Evolutionary conservation across 2,329 filamentous ascomycete species (phyloP).

Genomic region (Trichophyton benhamiae): DNA sequence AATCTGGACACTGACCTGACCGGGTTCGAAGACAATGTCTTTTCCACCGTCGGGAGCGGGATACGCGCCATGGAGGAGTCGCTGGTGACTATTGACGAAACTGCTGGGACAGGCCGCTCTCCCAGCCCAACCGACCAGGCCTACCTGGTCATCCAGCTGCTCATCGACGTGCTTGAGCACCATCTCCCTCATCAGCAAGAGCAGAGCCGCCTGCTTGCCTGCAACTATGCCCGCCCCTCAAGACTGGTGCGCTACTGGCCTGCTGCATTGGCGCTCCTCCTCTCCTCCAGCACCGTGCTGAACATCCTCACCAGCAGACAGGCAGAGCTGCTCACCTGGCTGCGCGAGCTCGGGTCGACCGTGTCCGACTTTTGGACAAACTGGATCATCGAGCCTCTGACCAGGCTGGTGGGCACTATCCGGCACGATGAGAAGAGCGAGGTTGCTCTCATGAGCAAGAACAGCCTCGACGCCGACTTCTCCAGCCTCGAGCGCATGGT

Average conservation of each 20-base stretch:
- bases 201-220: slow-evolving; percentile 45
- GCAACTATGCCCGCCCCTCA: slow-evolving; percentile 62
- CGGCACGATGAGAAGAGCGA: slow-evolving; percentile 85
- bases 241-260: slow-evolving; percentile 77
- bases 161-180: slow-evolving; percentile 49
- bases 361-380: slow-evolving; percentile 86
- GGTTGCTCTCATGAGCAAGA: slow-evolving; percentile 91
- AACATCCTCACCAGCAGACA: slow-evolving; percentile 61
- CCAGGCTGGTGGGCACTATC: slow-evolving; percentile 79
- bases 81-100: slow-evolving; percentile 28
- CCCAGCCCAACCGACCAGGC: slow-evolving; percentile 15
- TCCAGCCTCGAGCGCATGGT: slow-evolving; percentile 96
- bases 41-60: slow-evolving; percentile 49
- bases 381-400: slow-evolving; percentile 80
- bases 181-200: slow-evolving; percentile 56
- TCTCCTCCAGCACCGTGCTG: slow-evolving; percentile 80
- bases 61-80: slow-evolving; percentile 44
- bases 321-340: slow-evolving; percentile 68
- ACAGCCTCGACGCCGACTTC: slow-evolving; percentile 78
- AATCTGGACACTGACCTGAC: slow-evolving; percentile 44
- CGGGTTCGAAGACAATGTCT: slow-evolving; percentile 45
- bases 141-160: slow-evolving; percentile 22
- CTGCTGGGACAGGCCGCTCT: slow-evolving; percentile 12
- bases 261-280: slow-evolving; percentile 54
- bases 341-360: slow-evolving; percentile 65